Evolutionary conservation across 2,329 filamentous ascomycete species (phyloP).

Genomic region (Lachnellula suecica): DNA sequence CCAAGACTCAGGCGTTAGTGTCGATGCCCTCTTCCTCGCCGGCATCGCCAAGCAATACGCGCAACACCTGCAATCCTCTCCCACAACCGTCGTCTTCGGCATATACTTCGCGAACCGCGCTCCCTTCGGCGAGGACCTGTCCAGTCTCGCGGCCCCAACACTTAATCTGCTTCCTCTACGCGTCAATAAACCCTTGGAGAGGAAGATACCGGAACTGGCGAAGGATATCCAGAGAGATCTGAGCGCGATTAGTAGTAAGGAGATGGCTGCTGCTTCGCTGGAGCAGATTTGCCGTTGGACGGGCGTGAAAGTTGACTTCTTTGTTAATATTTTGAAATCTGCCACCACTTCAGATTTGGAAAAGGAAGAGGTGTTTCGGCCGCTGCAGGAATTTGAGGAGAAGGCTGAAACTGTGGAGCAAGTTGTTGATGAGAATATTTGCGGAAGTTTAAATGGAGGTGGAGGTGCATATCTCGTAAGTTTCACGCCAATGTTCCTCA

Average conservation of each 20-base stretch:
- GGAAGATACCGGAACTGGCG: conserved; percentile 51
- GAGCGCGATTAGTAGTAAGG: conserved; percentile 53
- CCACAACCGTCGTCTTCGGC: conserved; percentile 61
- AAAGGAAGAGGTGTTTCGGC: conserved; percentile 10
- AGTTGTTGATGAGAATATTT: conserved; percentile 3
- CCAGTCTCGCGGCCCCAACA: conserved; percentile 62
- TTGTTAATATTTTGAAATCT: conserved; percentile 74
- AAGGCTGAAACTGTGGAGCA: conserved; percentile 14
- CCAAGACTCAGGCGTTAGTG: conserved; percentile 55
- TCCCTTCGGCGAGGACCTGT: conserved; percentile 47
- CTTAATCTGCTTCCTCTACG: conserved; percentile 76
- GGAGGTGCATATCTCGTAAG: conserved; percentile 25
- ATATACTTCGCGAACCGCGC: conserved; percentile 81
- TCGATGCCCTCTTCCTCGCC: conserved; percentile 77
- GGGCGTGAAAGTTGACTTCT: conserved; percentile 65
- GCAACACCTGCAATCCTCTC: background rate
- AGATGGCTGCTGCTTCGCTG: conserved; percentile 60
- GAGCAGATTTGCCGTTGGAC: conserved; percentile 77
- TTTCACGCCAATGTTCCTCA: background rate
- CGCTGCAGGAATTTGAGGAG: conserved; percentile 8
- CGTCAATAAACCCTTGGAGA: conserved; percentile 40
- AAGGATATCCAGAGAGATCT: conserved; percentile 67
- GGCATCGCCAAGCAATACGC: conserved; percentile 53
- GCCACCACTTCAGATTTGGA: background rate
- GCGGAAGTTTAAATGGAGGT: background rate